These are phyloP conservation scores for Colletotrichum sp. DNA, from an alignment of 2,329 filamentous ascomycete genomes.

Conservation along the genomic window DNA sequence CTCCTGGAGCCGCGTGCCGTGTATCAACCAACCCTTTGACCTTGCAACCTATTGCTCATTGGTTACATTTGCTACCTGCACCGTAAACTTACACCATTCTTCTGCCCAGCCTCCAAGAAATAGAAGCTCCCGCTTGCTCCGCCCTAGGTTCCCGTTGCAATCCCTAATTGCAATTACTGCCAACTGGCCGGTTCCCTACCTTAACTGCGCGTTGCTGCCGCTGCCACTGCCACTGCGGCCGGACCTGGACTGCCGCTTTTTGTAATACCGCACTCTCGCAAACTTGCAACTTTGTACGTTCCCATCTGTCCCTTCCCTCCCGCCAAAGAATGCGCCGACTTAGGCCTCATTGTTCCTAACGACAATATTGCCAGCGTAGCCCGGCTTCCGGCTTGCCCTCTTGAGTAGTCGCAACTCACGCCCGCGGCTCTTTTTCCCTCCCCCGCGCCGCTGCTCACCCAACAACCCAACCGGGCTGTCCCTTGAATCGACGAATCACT, in stretches of 20 bases:
- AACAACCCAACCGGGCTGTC: slow-evolving; percentile 4
- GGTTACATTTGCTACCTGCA: slow-evolving; percentile 6
- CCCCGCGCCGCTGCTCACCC: slow-evolving; percentile 4
- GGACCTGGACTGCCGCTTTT: not conserved
- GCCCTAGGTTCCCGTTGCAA: not conserved
- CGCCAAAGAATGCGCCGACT: not conserved
- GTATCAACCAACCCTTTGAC: slow-evolving; percentile 9
- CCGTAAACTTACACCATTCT: slow-evolving; percentile 15
- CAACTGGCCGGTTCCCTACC: not conserved
- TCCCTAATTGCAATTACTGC: not conserved
- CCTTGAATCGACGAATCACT: slow-evolving; percentile 20
- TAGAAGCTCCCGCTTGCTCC: slow-evolving; percentile 14
- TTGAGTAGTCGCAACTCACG: not conserved
- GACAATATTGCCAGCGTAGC: not conserved
- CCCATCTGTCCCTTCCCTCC: not conserved
- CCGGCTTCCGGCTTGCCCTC: not conserved
- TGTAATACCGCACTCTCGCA: not conserved
- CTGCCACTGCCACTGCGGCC: not conserved
- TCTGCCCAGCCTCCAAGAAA: slow-evolving; percentile 3
- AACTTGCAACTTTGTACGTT: not conserved
- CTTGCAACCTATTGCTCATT: slow-evolving; percentile 4
- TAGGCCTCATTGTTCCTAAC: slow-evolving; percentile 20
- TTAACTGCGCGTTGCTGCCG: not conserved
- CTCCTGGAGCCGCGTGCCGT: not conserved
- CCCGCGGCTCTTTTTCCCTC: not conserved